These are phyloP conservation scores for Penstemon barbatus DNA, from an alignment of 257 asterid species.

Conservation along the genomic window DNA sequence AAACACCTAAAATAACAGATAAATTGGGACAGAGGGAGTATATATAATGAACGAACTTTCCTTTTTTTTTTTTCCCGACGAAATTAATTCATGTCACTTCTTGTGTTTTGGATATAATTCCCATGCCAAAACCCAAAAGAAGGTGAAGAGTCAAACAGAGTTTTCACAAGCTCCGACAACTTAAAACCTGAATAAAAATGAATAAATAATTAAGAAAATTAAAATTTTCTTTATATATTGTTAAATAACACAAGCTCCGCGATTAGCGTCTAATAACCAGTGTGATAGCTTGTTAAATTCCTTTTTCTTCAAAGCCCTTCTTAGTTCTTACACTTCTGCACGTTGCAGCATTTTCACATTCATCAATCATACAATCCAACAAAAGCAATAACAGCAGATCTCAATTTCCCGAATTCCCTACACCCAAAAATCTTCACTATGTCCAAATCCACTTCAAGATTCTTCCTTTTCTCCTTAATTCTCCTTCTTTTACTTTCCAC, in stretches of 20 bases:
- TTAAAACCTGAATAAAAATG: background rate
- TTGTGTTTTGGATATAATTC: too few species aligned
- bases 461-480: slow-evolving; percentile 45
- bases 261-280: slow-evolving; percentile 27
- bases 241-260: slow-evolving; percentile 19
- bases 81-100: too few species aligned
- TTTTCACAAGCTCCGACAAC: background rate
- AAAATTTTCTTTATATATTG: background rate
- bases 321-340: slow-evolving; percentile 29
- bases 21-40: too few species aligned
- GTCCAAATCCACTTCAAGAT: slow-evolving; percentile 53
- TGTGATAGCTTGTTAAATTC: background rate
- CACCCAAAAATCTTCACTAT: slow-evolving; percentile 28
- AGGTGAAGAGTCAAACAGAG: too few species aligned
- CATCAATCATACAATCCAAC: slow-evolving; percentile 16
- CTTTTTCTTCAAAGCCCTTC: slow-evolving; percentile 27
- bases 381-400: slow-evolving; percentile 34
- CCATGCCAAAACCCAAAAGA: too few species aligned
- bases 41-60: too few species aligned
- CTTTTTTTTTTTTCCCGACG: too few species aligned
- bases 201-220: background rate
- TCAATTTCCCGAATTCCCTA: slow-evolving; percentile 14
- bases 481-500: slow-evolving; percentile 42
- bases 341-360: slow-evolving; percentile 39
- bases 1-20: too few species aligned